Base-by-base conservation (phyloP, 257 asterid species). In the Vinca minor region DNA sequence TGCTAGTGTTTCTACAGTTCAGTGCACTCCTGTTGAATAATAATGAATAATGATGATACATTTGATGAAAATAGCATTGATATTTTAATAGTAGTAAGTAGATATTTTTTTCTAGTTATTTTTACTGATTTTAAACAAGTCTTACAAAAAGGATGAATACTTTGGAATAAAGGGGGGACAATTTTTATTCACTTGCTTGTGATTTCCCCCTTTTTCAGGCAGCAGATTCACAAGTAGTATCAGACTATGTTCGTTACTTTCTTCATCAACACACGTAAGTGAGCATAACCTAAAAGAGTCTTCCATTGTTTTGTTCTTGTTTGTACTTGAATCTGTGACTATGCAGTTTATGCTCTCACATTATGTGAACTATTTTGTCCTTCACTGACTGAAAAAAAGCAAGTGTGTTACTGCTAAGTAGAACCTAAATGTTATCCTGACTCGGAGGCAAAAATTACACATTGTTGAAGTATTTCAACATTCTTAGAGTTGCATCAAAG, bases 221-320 rank as follows among this genome's bases (percentile, higher is more conserved):
- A 10, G 96, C 95, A 59, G 92, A 88, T 73, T 84, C 96, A 8
- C 95, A 88, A 74, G 73, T 82, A 67, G 76, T 88, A 59, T 88
- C 95, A 8, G 96, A 88, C 68, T 88, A 88, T 45, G 93, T 84
- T 31, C 88, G 93, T 54, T 71, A 80, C 88, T 88, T 76, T 68
- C 93, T 88, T 70, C 89, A 86, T 72, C 95, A 88, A 55, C 96
- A 88, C 83, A 88, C 88, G 93, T 88, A 74, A 78, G 87, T 76
- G 59, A 62, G 34, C 64, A 8, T 55, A 21, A 23, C 28, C 5
- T 2, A 29, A 65, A 10, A 39, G 23, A 55, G 61, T 55, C 31
- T 32, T 17, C 25, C n/a, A n/a, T n/a, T n/a, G n/a, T 56, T 3
- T 54, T 17, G 25, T 17, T 46, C 53, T 18, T 36, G 15, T 54